Evolutionary conservation across 1,139 yeast species (phyloP), one percentile per base, ranked within the genome.

Genomic region (Zygoascus sp.): DNA sequence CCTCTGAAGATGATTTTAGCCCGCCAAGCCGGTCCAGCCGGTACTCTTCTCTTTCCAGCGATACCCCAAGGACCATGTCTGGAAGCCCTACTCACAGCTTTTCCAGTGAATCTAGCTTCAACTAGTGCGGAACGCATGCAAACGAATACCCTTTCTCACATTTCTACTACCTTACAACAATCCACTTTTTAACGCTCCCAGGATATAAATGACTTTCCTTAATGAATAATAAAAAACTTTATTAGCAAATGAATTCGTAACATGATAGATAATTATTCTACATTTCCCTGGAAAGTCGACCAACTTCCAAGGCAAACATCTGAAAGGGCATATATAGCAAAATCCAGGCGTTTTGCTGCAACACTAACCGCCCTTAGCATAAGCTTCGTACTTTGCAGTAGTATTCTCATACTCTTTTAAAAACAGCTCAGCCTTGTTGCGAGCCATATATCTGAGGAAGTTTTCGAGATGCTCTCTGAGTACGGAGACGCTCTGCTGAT

Each of bases 401-500:
- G 83, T 79, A 51, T 73, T 74, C 50, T 74, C 74, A 54, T 77
- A 77, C 21, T 65, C 57, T 46, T 68, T 68, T 48, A 73, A 66
- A 51, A 79, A 77, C 54, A 78, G 73, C 17, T 73, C 69, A 39
- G 74, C 72, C 44, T 70, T 67, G 57, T 79, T 70, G 6, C 63
- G 63, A 38, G 71, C 70, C 55, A 83, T 54, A 60, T 74, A 80
- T 46, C 64, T 66, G 44, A 77, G 67, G 20, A 86, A 65, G 50
- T 66, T 77, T 42, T 77, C 81, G 49, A 85, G 58, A 45, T 83
- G 76, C 3, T 67, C 73, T 46, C 75, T 74, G 48, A 83, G 64
- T 11, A 77, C 76, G 4, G 70, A 72, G n/a, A 84, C 70, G 47
- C 92, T 81, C 50, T 81, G 82, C 17, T 79, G 73, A 59, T 90